phyloP scores from a whole-genome alignment of 257 asterid genomes.

The Nicotiana sylvestris region DNA sequence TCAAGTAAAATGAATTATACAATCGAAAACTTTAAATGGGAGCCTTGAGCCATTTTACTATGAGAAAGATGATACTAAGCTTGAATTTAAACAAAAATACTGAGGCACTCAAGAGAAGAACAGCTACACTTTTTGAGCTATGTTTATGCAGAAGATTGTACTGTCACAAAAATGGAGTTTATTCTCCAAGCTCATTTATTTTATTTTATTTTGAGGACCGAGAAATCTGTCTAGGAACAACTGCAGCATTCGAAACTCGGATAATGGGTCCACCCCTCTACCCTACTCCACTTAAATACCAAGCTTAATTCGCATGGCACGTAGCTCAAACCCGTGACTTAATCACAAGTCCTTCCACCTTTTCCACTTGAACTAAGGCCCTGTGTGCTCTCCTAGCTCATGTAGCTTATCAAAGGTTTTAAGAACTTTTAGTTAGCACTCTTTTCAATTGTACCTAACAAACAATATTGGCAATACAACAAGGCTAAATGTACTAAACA shows the following conservation, averaged over 20 bases:
- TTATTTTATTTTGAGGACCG: no score
- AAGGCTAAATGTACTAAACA: neutral
- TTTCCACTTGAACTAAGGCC: neutral
- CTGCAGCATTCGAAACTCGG: neutral
- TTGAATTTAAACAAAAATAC: no score
- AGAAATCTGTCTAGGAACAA: no score
- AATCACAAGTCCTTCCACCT: neutral
- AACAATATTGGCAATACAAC: neutral
- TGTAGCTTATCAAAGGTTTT: neutral
- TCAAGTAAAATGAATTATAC: no score
- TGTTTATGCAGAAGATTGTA: no score
- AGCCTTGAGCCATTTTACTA: no score
- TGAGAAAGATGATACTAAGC: no score
- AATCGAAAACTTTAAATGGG: no score
- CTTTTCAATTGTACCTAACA: neutral
- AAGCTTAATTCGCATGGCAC: neutral
- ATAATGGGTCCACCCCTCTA: neutral
- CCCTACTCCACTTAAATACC: neutral
- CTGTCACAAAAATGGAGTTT: no score
- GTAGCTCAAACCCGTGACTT: neutral
- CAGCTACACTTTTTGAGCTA: no score
- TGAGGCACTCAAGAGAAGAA: no score
- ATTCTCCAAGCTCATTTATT: no score
- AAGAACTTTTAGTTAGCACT: neutral
- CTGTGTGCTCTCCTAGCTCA: neutral